Evolutionary conservation across 371 early-diverging fungal genomes (phyloP).

Genomic region (Apophysomyces variabilis): DNA sequence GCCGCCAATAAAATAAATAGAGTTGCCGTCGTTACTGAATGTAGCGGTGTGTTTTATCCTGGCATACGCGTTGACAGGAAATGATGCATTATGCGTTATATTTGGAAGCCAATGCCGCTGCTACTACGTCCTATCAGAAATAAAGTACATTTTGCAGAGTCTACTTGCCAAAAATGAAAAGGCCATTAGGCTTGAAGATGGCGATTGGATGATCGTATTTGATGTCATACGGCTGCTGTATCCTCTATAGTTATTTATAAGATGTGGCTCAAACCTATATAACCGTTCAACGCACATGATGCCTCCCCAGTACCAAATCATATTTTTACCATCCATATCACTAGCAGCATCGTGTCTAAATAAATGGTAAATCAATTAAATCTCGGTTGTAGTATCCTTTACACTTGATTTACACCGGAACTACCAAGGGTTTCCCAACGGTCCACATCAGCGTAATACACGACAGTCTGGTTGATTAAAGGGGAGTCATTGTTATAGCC

Average conservation of each 20-base stretch:
- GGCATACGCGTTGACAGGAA: not conserved
- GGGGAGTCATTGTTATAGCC: conserved; percentile 16
- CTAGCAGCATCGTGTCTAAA: conserved; percentile 18
- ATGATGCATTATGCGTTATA: not conserved
- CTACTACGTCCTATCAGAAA: not conserved
- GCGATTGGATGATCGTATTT: not conserved
- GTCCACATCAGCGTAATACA: conserved; percentile 14
- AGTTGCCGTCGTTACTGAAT: conserved; percentile 15
- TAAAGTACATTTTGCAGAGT: not conserved
- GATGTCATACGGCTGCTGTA: not conserved
- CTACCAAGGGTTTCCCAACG: conserved; percentile 16
- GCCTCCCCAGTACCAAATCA: conserved; percentile 24
- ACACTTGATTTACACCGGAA: conserved; percentile 2
- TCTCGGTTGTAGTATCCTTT: not conserved
- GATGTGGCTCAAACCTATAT: not conserved
- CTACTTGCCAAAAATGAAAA: not conserved
- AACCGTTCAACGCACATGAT: conserved; percentile 7
- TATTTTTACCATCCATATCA: conserved; percentile 15
- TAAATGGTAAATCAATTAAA: not conserved
- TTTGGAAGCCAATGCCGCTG: not conserved
- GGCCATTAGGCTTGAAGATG: not conserved
- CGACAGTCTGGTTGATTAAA: conserved; percentile 19
- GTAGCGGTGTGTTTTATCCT: conserved; percentile 22
- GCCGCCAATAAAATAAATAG: conserved; percentile 24
- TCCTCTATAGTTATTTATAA: not conserved